phyloP scores from a whole-genome alignment of 2,329 filamentous ascomycete species.

The Phyllosticta citribraziliensis region DNA sequence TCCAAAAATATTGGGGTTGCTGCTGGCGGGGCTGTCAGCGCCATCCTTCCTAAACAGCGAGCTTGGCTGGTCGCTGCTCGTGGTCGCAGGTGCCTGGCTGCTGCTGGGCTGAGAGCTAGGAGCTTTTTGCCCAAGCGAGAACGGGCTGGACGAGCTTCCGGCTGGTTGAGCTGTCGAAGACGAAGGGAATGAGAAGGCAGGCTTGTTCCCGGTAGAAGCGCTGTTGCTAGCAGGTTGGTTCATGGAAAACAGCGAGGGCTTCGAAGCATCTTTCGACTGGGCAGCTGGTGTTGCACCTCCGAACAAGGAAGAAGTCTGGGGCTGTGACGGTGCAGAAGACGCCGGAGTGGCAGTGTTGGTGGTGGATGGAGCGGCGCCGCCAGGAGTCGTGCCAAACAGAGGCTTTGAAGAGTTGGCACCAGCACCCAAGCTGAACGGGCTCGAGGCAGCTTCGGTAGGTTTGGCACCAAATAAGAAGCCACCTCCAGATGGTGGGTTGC shows the following conservation, averaged over 20 bases:
- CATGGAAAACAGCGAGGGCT: not conserved
- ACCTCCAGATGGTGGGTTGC: slow-evolving; percentile 18
- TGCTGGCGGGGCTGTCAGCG: not conserved
- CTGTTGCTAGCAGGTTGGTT: not conserved
- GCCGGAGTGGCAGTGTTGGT: not conserved
- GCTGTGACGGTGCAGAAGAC: not conserved
- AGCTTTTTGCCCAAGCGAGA: not conserved
- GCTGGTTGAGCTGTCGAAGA: slow-evolving; percentile 12
- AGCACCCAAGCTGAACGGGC: not conserved
- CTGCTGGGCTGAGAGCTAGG: not conserved
- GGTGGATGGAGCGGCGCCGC: not conserved
- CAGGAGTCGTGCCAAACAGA: not conserved
- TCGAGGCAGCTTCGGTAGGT: not conserved
- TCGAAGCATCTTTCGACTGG: not conserved
- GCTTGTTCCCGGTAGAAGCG: not conserved
- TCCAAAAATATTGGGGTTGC: not conserved
- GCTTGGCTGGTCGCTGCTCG: not conserved
- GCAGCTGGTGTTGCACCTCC: not conserved
- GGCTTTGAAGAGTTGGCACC: not conserved
- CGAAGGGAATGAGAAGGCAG: not conserved
- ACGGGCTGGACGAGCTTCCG: not conserved
- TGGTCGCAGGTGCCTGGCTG: not conserved
- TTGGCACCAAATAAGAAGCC: slow-evolving; percentile 5
- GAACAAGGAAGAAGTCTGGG: not conserved
- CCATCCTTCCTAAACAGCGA: not conserved